Evolutionary conservation across 140 eudicot species (phyloP).

Genomic region (Cichorium intybus): DNA sequence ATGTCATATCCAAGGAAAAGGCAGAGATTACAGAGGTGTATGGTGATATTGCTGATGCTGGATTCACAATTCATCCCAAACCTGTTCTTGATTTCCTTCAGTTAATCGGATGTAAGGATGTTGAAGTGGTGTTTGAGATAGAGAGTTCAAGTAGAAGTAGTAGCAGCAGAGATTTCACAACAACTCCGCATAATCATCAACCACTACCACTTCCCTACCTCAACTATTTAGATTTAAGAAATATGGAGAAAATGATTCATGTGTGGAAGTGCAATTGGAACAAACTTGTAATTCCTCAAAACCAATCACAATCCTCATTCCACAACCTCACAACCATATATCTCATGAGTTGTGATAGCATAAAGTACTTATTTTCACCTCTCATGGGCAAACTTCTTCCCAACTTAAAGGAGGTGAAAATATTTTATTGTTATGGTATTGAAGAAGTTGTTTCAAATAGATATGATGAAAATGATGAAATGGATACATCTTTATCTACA

Average conservation of each 20-base stretch:
- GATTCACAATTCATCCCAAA: not conserved
- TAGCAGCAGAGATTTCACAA: not conserved
- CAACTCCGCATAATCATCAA: not conserved
- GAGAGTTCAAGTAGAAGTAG: not conserved
- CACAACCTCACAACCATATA: not conserved
- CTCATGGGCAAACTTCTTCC: constrained; percentile 8
- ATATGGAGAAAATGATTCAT: not conserved
- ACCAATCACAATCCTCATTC: not conserved
- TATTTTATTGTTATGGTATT: not conserved
- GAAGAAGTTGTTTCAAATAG: constrained; percentile 21
- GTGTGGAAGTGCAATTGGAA: constrained; percentile 22
- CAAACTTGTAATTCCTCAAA: not conserved
- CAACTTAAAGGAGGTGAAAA: not conserved
- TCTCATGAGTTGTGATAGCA: accelerated
- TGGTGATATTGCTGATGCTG: not conserved
- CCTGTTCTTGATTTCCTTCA: not conserved
- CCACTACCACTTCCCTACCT: constrained; percentile 3
- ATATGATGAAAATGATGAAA: constrained; percentile 10
- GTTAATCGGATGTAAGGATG: not conserved
- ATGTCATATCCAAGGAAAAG: not conserved
- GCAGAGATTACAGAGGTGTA: not conserved
- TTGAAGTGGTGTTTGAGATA: constrained; percentile 5
- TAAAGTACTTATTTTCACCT: constrained; percentile 20
- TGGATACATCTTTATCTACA: not conserved
- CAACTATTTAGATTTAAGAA: accelerated